Percentiles rank a stretch among this genome's conserved stretches.
Evolutionary conservation across 805 yeast species (phyloP).

Genomic region (Zygosaccharomyces gambellarensis): DNA sequence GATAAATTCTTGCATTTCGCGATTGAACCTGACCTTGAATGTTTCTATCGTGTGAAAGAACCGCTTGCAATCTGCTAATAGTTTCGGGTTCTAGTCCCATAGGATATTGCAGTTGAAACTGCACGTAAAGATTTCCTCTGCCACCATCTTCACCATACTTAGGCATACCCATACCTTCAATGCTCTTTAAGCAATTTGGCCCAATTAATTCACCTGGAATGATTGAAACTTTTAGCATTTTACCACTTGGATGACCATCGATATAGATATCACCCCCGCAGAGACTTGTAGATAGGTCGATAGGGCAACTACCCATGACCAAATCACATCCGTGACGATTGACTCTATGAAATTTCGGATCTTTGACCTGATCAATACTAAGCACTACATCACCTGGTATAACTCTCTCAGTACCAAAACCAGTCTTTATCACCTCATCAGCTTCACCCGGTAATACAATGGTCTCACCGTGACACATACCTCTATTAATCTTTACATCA

Average conservation of each 20-base stretch:
- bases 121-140: slow-evolving; percentile 54
- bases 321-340: slow-evolving; percentile 44
- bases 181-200: slow-evolving; percentile 43
- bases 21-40: slow-evolving; percentile 13
- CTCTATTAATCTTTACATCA: slow-evolving; percentile 51
- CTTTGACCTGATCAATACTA: slow-evolving; percentile 38
- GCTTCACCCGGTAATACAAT: slow-evolving; percentile 56
- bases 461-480: slow-evolving; percentile 48
- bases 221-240: slow-evolving; percentile 40
- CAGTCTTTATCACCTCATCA: slow-evolving; percentile 51
- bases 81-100: slow-evolving; percentile 20
- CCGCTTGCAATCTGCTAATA: slow-evolving; percentile 12
- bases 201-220: slow-evolving; percentile 49
- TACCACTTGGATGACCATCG: slow-evolving; percentile 32
- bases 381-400: slow-evolving; percentile 67
- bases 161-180: slow-evolving; percentile 56
- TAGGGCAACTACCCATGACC: slow-evolving; percentile 37
- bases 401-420: slow-evolving; percentile 28
- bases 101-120: slow-evolving; percentile 59
- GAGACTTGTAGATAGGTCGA: slow-evolving; percentile 51
- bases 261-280: slow-evolving; percentile 49
- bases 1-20: slow-evolving; percentile 10
- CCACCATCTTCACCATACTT: slow-evolving; percentile 23
- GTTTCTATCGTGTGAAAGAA: slow-evolving; percentile 19
- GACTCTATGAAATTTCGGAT: slow-evolving; percentile 34